phyloP scores from a whole-genome alignment of 2,329 filamentous ascomycete genomes.

The Penicillium aurantiogriseum region DNA sequence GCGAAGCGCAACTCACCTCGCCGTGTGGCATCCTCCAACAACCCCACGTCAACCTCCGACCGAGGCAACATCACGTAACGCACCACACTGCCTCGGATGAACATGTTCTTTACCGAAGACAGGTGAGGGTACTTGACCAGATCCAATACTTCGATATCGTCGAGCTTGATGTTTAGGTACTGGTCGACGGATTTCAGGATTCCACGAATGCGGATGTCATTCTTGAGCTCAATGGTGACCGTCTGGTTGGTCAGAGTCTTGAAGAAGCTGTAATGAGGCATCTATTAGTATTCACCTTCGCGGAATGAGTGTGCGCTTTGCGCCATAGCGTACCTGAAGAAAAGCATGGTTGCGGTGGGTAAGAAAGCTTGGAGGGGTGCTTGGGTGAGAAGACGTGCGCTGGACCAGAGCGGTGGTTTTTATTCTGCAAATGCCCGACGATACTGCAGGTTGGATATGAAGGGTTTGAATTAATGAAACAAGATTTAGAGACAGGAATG shows the following conservation, averaged over 20 bases:
- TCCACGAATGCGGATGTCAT: conserved; percentile 95
- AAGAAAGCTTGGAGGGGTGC: conserved; percentile 10
- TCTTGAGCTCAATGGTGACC: conserved; percentile 98
- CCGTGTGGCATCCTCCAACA: conserved; percentile 87
- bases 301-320: background rate
- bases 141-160: conserved; percentile 89
- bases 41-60: conserved; percentile 75
- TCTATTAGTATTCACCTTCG: background rate
- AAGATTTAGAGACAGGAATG: background rate
- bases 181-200: conserved; percentile 97
- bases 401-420: background rate
- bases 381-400: background rate
- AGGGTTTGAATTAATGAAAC: too few relatives aligned
- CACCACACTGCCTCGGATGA: conserved; percentile 89
- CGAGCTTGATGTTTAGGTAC: conserved; percentile 98
- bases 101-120: conserved; percentile 89
- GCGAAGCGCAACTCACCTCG: conserved; percentile 59
- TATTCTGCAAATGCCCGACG: background rate
- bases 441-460: background rate
- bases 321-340: conserved; percentile 48
- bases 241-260: conserved; percentile 97
- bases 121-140: conserved; percentile 94
- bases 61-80: conserved; percentile 87
- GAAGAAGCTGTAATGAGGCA: conserved; percentile 72
- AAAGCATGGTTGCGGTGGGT: conserved; percentile 46